Conservation (phyloP, 2,329 filamentous ascomycete species). For the Macrophomina tecta region DNA sequence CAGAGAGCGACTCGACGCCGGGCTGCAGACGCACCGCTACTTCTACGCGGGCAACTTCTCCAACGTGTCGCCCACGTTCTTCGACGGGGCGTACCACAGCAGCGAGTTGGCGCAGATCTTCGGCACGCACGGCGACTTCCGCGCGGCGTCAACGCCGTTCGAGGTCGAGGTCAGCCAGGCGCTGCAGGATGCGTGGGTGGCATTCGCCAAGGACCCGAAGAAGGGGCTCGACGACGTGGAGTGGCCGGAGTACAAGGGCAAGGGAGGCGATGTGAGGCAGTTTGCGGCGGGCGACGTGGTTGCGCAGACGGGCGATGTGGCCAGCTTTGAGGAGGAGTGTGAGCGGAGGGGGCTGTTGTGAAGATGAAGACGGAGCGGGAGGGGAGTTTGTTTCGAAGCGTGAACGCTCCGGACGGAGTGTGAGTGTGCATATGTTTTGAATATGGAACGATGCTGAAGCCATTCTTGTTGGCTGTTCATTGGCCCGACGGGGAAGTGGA, state of each 20-base stretch:
- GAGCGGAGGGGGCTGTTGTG: conserved; percentile 14
- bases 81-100: conserved; percentile 36
- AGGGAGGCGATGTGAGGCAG: conserved; percentile 13
- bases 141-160: conserved; percentile 35
- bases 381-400: background rate
- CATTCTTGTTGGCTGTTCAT: too few species aligned
- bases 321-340: conserved; percentile 21
- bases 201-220: conserved; percentile 43
- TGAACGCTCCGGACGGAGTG: background rate
- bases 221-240: conserved; percentile 38
- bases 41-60: conserved; percentile 40
- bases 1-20: conserved; percentile 33
- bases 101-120: conserved; percentile 37
- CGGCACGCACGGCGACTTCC: conserved; percentile 33
- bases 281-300: conserved; percentile 18
- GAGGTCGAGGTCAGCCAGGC: conserved; percentile 41
- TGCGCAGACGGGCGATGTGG: conserved; percentile 17
- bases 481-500: too few species aligned
- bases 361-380: background rate
- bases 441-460: background rate
- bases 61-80: conserved; percentile 20
- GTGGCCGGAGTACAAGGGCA: conserved; percentile 40
- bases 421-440: background rate
- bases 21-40: conserved; percentile 44
- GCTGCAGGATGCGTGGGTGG: conserved; percentile 47